Percentiles rank a stretch among this genome's conserved stretches.
These are phyloP conservation scores for Mortierella sp. DNA, from an alignment of 371 early-diverging fungal species.

Conservation along the genomic window DNA sequence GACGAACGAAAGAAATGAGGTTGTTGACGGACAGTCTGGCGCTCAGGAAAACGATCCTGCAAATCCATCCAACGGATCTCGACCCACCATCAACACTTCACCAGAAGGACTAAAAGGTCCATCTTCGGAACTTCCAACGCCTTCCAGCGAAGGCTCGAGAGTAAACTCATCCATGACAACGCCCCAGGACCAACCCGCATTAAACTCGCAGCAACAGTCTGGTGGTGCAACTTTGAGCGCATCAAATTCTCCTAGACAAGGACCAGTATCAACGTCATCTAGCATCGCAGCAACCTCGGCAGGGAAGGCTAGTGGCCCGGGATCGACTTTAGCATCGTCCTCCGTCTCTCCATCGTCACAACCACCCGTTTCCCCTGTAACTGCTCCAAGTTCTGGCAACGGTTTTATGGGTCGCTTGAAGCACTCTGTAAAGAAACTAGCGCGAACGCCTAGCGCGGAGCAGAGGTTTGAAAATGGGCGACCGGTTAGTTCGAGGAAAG, in stretches of 20 bases:
- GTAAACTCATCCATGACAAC: constrained; percentile 8
- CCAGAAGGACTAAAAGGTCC: constrained; percentile 31
- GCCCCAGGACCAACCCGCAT: constrained; percentile 4
- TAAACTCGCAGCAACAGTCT: constrained; percentile 1
- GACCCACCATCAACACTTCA: constrained; percentile 42
- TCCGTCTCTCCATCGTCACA: constrained; percentile 27
- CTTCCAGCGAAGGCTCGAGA: constrained; percentile 13
- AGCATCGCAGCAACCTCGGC: constrained; percentile 2
- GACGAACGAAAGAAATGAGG: constrained; percentile 44
- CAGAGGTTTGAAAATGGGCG: constrained; percentile 50
- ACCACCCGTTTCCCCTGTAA: constrained; percentile 24
- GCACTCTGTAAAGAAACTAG: constrained; percentile 66
- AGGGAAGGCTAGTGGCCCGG: constrained; percentile 8
- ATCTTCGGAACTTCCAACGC: constrained; percentile 1
- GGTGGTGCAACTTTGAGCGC: background rate
- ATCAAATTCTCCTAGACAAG: constrained; percentile 23
- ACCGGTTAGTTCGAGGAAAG: constrained; percentile 21
- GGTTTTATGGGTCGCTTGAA: constrained; percentile 70
- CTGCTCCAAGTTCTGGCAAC: constrained; percentile 57
- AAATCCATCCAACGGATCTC: constrained; percentile 6
- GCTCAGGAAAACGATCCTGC: background rate
- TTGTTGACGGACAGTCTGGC: constrained; percentile 19
- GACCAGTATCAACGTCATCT: constrained; percentile 15
- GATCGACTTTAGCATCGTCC: constrained; percentile 17
- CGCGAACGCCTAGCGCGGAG: constrained; percentile 61